These are phyloP conservation scores for Neurospora sp. DNA, from an alignment of 495 filamentous ascomycete species.

Conservation along the genomic window DNA sequence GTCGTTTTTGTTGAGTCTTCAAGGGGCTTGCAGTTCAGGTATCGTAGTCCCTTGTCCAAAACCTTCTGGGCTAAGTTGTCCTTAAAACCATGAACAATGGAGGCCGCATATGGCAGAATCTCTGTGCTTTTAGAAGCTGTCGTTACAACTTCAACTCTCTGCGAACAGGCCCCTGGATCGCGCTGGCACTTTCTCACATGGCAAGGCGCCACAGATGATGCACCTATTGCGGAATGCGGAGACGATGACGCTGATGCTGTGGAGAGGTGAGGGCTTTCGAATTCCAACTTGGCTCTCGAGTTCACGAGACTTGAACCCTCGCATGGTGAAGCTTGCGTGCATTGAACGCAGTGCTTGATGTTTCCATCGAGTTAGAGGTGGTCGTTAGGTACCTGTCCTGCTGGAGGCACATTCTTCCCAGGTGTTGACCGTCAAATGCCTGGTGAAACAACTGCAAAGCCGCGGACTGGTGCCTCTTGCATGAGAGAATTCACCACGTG, in stretches of 20 bases:
- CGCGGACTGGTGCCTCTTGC: not conserved
- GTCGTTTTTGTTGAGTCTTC: not conserved
- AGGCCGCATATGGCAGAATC: not conserved
- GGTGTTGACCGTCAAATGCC: not conserved
- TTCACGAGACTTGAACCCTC: not conserved
- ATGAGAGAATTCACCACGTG: not conserved
- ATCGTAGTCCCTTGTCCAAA: not conserved
- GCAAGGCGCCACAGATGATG: not conserved
- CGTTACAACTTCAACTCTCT: not conserved
- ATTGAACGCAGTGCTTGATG: not conserved
- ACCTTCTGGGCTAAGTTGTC: not conserved
- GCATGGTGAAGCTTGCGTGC: not conserved
- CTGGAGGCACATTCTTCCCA: not conserved
- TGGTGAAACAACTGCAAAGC: not conserved
- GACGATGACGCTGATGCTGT: not conserved
- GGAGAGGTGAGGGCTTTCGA: not conserved
- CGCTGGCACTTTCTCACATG: not conserved
- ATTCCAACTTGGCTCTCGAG: not conserved
- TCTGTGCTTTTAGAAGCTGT: not conserved
- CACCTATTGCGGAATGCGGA: not conserved
- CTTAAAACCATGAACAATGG: not conserved
- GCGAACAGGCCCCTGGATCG: not conserved
- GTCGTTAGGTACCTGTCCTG: not conserved
- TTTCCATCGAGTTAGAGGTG: not conserved
- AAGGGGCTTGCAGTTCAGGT: not conserved